phyloP scores from a whole-genome alignment of 345 rosid genomes.

The Citrus hindsii region DNA sequence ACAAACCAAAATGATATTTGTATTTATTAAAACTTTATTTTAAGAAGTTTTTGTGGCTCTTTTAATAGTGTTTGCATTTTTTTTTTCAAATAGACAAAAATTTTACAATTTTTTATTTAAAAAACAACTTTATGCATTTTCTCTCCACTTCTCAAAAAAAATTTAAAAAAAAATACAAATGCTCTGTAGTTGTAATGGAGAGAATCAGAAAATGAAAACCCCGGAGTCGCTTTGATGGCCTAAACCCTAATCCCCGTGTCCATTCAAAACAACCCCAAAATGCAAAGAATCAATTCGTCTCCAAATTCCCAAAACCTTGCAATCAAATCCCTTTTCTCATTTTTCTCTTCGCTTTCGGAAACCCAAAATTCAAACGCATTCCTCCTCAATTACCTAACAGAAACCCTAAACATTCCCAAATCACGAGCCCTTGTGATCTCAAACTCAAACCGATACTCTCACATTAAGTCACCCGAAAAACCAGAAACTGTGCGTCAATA shows the following conservation, averaged over 20 bases:
- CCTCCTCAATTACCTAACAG: slow-evolving; percentile 6
- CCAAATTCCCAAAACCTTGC: background rate
- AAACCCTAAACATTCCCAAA: slow-evolving; percentile 10
- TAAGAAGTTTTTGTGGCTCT: too few species aligned
- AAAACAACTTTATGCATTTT: too few species aligned
- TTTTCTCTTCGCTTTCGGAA: slow-evolving; percentile 12
- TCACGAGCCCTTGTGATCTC: slow-evolving; percentile 11
- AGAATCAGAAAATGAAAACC: too few species aligned
- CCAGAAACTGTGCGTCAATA: slow-evolving; percentile 11
- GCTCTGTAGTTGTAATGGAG: too few species aligned
- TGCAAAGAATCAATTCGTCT: slow-evolving; percentile 1
- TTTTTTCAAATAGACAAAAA: too few species aligned
- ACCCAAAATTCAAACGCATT: background rate
- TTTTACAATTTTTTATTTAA: too few species aligned
- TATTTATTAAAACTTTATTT: too few species aligned
- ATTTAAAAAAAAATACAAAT: too few species aligned
- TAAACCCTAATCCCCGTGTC: background rate
- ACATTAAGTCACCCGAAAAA: slow-evolving; percentile 17
- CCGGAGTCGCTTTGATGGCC: too few species aligned
- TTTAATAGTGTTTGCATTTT: too few species aligned
- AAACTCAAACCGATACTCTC: background rate
- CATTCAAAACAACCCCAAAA: background rate
- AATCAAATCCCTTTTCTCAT: slow-evolving; percentile 12
- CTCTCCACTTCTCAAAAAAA: too few species aligned
- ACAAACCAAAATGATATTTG: too few species aligned